A percentile compares a stretch with the other conserved stretches of the same genome.
These are phyloP conservation scores for Stylosanthes scabra DNA, from an alignment of 331 rosid genomes.

Conservation along the genomic window DNA sequence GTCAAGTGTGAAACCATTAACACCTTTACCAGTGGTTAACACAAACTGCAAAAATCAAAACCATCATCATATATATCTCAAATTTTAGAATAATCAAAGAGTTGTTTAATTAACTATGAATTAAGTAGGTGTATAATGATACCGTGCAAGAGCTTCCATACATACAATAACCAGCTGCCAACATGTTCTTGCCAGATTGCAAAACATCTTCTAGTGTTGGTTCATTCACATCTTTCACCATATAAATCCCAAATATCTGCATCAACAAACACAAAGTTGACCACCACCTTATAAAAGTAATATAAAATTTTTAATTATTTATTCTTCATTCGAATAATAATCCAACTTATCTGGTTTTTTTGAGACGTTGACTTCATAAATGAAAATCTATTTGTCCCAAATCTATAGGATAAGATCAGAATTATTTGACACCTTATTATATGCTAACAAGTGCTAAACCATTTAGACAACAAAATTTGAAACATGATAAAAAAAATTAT, in stretches of 20 bases:
- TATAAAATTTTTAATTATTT: too few species aligned
- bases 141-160: conserved; percentile 99
- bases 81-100: neutral
- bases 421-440: too few species aligned
- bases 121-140: conserved; percentile 2
- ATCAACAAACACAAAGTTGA: conserved; percentile 29
- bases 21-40: conserved; percentile 82
- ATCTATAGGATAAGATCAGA: too few species aligned
- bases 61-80: conserved; percentile 28
- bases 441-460: too few species aligned
- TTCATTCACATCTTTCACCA: conserved; percentile 56
- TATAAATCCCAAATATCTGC: conserved; percentile 90
- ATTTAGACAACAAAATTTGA: too few species aligned
- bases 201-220: conserved; percentile 74
- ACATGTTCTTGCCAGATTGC: conserved; percentile 87
- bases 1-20: conserved; percentile 96
- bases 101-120: too few species aligned
- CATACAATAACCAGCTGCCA: conserved; percentile 98
- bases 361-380: too few species aligned
- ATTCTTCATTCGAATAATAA: too few species aligned
- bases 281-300: neutral
- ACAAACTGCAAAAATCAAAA: conserved; percentile 66
- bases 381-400: neutral
- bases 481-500: too few species aligned
- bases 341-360: too few species aligned